Evolutionary conservation across 768 basidiomycete species (phyloP), one percentile per base, ranked within the genome.

Genomic region (Tricholoma matsutake): DNA sequence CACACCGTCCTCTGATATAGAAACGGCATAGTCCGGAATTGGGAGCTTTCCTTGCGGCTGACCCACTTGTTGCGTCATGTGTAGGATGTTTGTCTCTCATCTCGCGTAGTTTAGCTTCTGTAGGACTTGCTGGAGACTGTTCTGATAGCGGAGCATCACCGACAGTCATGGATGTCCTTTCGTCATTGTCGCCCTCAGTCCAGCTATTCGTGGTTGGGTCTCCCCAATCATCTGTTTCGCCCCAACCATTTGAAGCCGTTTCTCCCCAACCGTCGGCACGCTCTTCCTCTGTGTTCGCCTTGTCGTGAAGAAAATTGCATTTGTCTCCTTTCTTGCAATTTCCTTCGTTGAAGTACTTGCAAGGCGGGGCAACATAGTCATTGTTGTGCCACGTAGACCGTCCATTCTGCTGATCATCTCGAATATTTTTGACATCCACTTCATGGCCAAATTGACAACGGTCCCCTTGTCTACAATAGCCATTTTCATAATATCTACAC

Each of bases 401-500:
- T 22, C 35, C 25, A 22, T 18, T 39, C 4, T 35, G 11, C 55
- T 56, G 31, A 41, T 31, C 16, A 7, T 29, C 45, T 31, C 20
- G 31, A 10, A 3, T 25, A 25, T 25, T 25, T 25, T 25, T 25
- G 22, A 25, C 34, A n/a, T 52, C 55, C 11, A 22, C 14, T 6
- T 60, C 61, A 57, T 60, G 62, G 25, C 60, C 57, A 10, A 58
- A 68, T 45, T 32, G 57, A 56, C 63, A 64, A 2, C 53, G n/a
- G 13, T 63, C 59, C 14, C 64, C 64, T 37, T 55, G 60, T 13
- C 43, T 56, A 39, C 64, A 67, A 29, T 59, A 28, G 18, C 65
- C 65, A 9, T 16, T 62, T 13, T 68, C 51, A 56, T 67, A 72
- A 51, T 66, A 70, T 56, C 63, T 70, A 54, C 67, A 71, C 56